Base-by-base conservation (phyloP, 78 protist species). In the Anaeramoeba flamelloides region DNA sequence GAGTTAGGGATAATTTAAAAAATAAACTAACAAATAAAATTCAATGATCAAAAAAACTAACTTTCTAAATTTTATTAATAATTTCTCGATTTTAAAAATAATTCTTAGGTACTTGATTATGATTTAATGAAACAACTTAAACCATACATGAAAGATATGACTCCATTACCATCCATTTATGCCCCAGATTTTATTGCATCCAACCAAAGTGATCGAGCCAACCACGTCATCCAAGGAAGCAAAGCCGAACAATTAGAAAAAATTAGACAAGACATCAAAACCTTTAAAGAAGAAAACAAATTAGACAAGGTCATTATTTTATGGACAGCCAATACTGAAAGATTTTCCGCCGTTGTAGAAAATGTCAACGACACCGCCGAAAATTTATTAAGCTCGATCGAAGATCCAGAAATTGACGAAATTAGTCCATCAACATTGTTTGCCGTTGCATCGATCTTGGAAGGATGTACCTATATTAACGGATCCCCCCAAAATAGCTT, bases 321-420 rank as follows among this genome's bases (percentile, higher is more conserved):
- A 53, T 97, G 99, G 99, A 90, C 97, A 12, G 99, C 98, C 78
- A 97, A 89, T 87, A 97, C 99, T 3, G 99, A 97, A 90, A 89
- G 98, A 64, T 95, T 90, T 89, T 39, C 89, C n/a, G 87, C 80
- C 75, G 74, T 94, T 74, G 4, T 31, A 12, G 88, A 86, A 34
- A 98, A 98, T 53, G 75, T 92, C 80, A 90, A 97, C 85, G 94
- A 89, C 90, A 94, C 98, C 34, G 84, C 89, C 33, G 95, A 82
- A 53, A 88, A 92, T 77, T 85, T 97, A 38, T 80, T 91, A 32
- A 41, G 75, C 2, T 78, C 85, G 31, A 36, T 82, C n/a, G 79
- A 81, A 12, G 83, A 65, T 1, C 32, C 31, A 36, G 22, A n/a
- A 2, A 76, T 83, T 86, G 84, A 79, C 22, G 94, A 95, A 80